Percentiles rank a stretch among this genome's conserved stretches.
phyloP scores from a whole-genome alignment of 108 stramenopile species.

The Seminavis robusta region DNA sequence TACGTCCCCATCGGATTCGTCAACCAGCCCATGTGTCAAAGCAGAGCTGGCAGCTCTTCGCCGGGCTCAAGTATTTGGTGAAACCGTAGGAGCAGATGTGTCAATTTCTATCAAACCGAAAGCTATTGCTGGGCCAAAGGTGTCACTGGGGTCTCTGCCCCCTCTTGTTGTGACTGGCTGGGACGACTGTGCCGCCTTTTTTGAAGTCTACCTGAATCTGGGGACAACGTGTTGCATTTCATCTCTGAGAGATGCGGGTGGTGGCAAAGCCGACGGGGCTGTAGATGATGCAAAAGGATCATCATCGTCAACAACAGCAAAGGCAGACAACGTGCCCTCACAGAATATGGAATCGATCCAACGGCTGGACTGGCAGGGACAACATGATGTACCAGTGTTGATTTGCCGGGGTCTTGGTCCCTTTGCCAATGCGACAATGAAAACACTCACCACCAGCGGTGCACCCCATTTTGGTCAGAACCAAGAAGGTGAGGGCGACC shows the following conservation, averaged over 20 bases:
- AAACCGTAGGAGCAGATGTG: background rate
- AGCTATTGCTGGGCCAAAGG: background rate
- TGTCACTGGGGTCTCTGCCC: background rate
- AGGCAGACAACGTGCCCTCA: too few species aligned
- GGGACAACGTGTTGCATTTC: constrained; percentile 1
- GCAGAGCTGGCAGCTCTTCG: constrained; percentile 13
- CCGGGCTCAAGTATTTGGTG: background rate
- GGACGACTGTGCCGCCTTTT: background rate
- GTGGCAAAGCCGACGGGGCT: background rate
- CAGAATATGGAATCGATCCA: too few species aligned
- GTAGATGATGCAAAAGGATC: too few species aligned
- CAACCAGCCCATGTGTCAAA: constrained; percentile 1
- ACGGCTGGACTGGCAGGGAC: too few species aligned
- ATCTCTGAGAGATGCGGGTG: background rate
- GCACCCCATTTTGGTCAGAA: too few species aligned
- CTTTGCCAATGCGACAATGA: too few species aligned
- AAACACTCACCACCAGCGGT: too few species aligned
- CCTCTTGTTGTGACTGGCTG: background rate
- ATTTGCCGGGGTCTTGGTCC: too few species aligned
- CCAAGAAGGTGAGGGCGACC: too few species aligned
- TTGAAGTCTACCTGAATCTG: background rate
- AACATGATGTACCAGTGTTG: too few species aligned
- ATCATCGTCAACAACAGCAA: too few species aligned
- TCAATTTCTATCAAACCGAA: background rate
- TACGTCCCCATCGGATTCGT: too few species aligned